Percentiles rank a stretch among this genome's conserved stretches.
These are phyloP conservation scores for Paramecium tetraurelia DNA, from an alignment of 73 alveolate species.

Conservation along the genomic window DNA sequence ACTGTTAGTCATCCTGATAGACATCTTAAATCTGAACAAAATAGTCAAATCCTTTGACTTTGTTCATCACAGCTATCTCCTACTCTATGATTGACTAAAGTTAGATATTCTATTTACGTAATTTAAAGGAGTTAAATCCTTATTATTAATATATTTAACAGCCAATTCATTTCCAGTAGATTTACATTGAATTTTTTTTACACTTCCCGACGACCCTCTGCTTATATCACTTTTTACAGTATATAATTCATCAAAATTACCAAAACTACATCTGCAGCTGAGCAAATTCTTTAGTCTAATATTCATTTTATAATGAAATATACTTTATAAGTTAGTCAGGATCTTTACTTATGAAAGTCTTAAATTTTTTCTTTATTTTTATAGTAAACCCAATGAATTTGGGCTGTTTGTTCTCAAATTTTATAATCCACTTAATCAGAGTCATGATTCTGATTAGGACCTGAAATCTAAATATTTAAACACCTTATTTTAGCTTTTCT, in stretches of 20 bases:
- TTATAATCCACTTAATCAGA: not conserved
- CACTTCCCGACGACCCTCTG: not conserved
- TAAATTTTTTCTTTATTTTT: not conserved
- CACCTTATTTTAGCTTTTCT: not conserved
- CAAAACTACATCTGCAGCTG: not conserved
- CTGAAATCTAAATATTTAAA: not conserved
- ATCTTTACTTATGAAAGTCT: not conserved
- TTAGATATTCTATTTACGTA: not conserved
- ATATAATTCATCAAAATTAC: not conserved
- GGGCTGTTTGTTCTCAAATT: not conserved
- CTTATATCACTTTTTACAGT: not conserved
- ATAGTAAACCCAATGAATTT: not conserved
- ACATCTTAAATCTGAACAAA: slow-evolving; percentile 7
- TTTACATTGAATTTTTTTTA: not conserved
- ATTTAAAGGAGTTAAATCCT: not conserved
- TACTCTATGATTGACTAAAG: not conserved
- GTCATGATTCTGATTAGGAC: not conserved
- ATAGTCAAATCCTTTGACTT: not conserved
- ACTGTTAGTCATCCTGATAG: not conserved
- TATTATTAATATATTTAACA: not conserved
- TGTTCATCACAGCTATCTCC: not conserved
- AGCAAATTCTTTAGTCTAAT: not conserved
- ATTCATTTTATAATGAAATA: not conserved
- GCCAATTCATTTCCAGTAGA: not conserved
- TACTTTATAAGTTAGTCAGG: not conserved